Conservation (phyloP, 129 eudicot species). For the Heracleum sosnowskyi region DNA sequence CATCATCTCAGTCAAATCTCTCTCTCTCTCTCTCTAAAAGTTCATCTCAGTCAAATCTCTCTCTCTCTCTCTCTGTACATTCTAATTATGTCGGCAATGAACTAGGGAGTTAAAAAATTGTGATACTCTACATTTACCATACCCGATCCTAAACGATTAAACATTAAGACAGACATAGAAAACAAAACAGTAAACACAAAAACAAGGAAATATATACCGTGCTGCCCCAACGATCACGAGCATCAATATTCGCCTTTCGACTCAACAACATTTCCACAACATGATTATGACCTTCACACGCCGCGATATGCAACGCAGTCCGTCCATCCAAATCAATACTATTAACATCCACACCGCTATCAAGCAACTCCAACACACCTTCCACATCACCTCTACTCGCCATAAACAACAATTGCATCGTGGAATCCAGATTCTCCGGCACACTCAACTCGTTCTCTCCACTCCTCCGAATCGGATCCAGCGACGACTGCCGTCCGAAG, state of each 20-base stretch:
- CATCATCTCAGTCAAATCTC: not conserved
- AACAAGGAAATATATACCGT: constrained; percentile 40
- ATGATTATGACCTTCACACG: constrained; percentile 85
- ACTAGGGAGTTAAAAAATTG: too few species aligned
- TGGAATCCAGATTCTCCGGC: constrained; percentile 74
- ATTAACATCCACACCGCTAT: constrained; percentile 84
- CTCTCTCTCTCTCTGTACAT: too few species aligned
- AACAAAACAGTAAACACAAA: not conserved
- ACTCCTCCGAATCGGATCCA: constrained; percentile 66
- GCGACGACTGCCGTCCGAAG: constrained; percentile 89
- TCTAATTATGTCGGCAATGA: too few species aligned
- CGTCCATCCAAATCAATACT: constrained; percentile 97
- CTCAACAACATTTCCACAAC: constrained; percentile 63
- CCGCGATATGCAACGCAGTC: constrained; percentile 90
- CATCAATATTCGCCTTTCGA: constrained; percentile 75
- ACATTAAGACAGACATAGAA: not conserved
- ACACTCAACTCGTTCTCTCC: constrained; percentile 40
- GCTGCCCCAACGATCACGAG: constrained; percentile 99
- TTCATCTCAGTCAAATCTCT: not conserved
- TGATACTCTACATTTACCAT: too few species aligned
- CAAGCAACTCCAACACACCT: constrained; percentile 70
- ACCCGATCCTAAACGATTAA: not conserved
- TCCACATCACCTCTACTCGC: constrained; percentile 61
- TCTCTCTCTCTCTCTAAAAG: too few species aligned
- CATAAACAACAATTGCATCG: constrained; percentile 81